Evolutionary conservation across 768 basidiomycete genomes (phyloP), one percentile per base, ranked within the genome.

Genomic region (Galerina marginata): DNA sequence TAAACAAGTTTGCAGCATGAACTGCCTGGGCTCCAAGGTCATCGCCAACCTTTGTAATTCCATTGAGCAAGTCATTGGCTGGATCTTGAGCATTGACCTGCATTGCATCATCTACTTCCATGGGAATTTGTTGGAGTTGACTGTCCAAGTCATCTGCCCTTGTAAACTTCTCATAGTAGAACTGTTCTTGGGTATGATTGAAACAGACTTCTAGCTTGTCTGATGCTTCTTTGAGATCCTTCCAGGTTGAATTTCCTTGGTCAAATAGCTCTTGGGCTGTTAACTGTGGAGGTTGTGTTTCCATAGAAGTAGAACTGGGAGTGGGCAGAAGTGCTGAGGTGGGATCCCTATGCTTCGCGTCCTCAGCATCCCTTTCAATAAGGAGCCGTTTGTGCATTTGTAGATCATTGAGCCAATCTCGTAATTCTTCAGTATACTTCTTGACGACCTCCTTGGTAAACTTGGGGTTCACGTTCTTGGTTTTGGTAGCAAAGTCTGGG

Each of bases 131-230:
- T 33, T 33, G 5, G 29, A 33, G 29, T 7, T 33, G 25, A 11
- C 23, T 42, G 16, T n/a, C 39, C 51, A 90, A 90, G 51, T 74
- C 79, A 68, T 86, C 86, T 7, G 86, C 83, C 69, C 82, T 84
- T 9, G 59, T 64, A 45, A 46, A 67, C 11, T 44, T n/a, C 11
- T 65, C 44, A 42, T 59, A 48, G 33, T 70, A 66, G 11, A 72
- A 23, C 7, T 65, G 56, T 56, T 71, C 72, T n/a, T 60, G 49
- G 10, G 57, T 46, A 2, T 46, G 3, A 36, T 23, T 2, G 57
- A 53, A 6, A 67, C 48, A 37, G 50, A 54, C 36, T 37, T 72
- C 69, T 10, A 72, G 40, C 15, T 59, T 48, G 1, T 39, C 45
- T 4, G 65, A 25, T 15, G 65, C 65, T 6, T 51, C 50, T 42